Evolutionary conservation across 495 filamentous ascomycete species (phyloP), one percentile per base, ranked within the genome.

Genomic region (Xylaria sp.): DNA sequence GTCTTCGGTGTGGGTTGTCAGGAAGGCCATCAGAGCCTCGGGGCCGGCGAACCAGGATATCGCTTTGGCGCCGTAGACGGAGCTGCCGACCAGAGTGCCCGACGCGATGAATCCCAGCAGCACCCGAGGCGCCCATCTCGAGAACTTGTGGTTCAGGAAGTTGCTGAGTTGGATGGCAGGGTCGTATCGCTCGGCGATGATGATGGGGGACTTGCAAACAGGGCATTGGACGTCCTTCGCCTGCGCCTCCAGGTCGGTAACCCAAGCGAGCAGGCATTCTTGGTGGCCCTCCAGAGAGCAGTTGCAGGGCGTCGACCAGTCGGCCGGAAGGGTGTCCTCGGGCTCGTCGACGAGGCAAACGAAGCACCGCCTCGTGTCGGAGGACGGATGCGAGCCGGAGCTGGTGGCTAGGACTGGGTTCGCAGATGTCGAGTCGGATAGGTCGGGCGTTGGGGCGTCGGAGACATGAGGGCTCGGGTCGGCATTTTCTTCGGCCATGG

Each of bases 231-330:
- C 88, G 68, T 89, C 91, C 68, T 84, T 84, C 24, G 86, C 78
- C 82, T 87, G 70, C 2, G 72, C 59, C 79, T 99, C 93, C 53
- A 93, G 83, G 72, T 97, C 93, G 24, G 93, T 91, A 9, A 98
- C 89, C 93, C 94, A 99, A 77, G 93, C 90, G 35, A 98, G 85
- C 50, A 99, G 85, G 78, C 96, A 99, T 31, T 88, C 87, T 79
- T 98, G 93, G 80, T 99, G 96, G 3, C 95, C 96, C 63, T 91
- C 92, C 41, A 99, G 83, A 26, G 91, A 92, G 81, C 96, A 99
- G 0, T 90, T 91, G 80, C 96, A 99, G 9, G 96, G 93, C 26
- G 88, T 91, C 21, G 92, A 89, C 94, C 95, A 98, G 76, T 91
- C 86, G n/a, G 84, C 78, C 29, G 89, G 89, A 0, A 77, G 72